phyloP scores from a whole-genome alignment of 1,284 basidiomycete species.

The Cryptococcus amylolentus region DNA sequence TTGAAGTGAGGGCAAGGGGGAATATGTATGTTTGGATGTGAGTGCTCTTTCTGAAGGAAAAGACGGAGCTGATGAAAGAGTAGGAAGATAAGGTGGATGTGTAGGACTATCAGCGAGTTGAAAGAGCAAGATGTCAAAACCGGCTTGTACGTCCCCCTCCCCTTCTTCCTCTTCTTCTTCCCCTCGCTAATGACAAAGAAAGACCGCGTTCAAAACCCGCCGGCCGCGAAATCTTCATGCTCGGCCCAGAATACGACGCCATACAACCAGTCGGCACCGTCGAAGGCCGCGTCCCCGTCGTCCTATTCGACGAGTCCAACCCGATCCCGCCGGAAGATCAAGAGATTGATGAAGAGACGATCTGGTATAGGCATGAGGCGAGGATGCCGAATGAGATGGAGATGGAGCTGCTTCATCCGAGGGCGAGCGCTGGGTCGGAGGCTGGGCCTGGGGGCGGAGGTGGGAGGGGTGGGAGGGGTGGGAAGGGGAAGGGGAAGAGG shows the following conservation, averaged over 20 bases:
- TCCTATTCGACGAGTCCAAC: slow-evolving; percentile 19
- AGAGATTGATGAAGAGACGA: slow-evolving; percentile 2
- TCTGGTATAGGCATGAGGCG: slow-evolving; percentile 17
- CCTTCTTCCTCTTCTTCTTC: neutral
- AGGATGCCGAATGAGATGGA: slow-evolving; percentile 6
- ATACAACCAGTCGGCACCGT: slow-evolving; percentile 23
- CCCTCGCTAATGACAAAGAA: neutral
- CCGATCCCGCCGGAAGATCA: slow-evolving; percentile 9
- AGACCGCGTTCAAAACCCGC: slow-evolving; percentile 11
- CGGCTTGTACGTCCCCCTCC: slow-evolving; percentile 9
- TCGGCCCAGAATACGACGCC: slow-evolving; percentile 11
- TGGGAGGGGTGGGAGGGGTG: neutral
- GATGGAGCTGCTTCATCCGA: neutral
- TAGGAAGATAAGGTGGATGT: slow-evolving; percentile 23
- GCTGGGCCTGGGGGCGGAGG: neutral
- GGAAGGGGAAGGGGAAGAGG: too few relatives aligned
- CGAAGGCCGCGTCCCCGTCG: slow-evolving; percentile 16
- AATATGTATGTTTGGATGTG: slow-evolving; percentile 21
- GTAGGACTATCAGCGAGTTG: slow-evolving; percentile 11
- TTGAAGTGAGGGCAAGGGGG: slow-evolving; percentile 21
- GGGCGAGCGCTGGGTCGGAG: neutral
- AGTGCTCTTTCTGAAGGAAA: slow-evolving; percentile 1
- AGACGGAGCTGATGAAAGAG: neutral
- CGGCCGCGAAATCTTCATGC: slow-evolving; percentile 17
- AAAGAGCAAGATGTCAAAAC: slow-evolving; percentile 7